Percentiles rank a stretch among this genome's conserved stretches.
Evolutionary conservation across 2,329 filamentous ascomycete species (phyloP).

Genomic region (Apiospora pterosperma): DNA sequence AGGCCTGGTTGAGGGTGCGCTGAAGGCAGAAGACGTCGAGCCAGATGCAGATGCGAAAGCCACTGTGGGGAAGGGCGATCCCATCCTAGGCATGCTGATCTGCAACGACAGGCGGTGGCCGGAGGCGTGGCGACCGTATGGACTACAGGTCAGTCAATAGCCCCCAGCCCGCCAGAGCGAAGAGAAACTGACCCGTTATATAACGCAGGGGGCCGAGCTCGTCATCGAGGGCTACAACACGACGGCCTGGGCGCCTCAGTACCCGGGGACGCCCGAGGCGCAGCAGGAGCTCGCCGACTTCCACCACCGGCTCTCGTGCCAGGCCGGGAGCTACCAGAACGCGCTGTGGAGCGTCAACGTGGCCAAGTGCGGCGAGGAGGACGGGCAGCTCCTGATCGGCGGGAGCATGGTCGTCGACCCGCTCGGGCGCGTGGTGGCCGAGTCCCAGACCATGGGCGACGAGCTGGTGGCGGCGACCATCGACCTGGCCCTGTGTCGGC

Average conservation of each 20-base stretch:
- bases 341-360: slow-evolving; percentile 46
- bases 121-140: slow-evolving; percentile 49
- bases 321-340: slow-evolving; percentile 51
- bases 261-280: slow-evolving; percentile 31
- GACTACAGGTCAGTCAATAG: slow-evolving; percentile 41
- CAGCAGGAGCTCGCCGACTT: slow-evolving; percentile 46
- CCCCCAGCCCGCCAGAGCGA: neutral
- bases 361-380: slow-evolving; percentile 47
- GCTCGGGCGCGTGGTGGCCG: slow-evolving; percentile 46
- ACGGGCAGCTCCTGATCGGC: slow-evolving; percentile 44
- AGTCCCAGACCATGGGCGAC: slow-evolving; percentile 43
- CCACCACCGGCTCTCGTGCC: slow-evolving; percentile 49
- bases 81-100: slow-evolving; percentile 52
- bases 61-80: slow-evolving; percentile 38
- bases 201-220: slow-evolving; percentile 29
- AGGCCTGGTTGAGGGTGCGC: slow-evolving; percentile 34
- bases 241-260: slow-evolving; percentile 43
- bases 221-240: slow-evolving; percentile 45
- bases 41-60: slow-evolving; percentile 5
- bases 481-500: slow-evolving; percentile 43
- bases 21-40: slow-evolving; percentile 28
- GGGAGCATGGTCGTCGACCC: slow-evolving; percentile 45
- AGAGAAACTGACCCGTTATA: neutral
- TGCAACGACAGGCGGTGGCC: slow-evolving; percentile 54
- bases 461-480: slow-evolving; percentile 49